A percentile compares a stretch with the other conserved stretches of the same genome.
These are phyloP conservation scores for Silene uniflora DNA, from an alignment of 148 eudicot genomes.

Conservation along the genomic window DNA sequence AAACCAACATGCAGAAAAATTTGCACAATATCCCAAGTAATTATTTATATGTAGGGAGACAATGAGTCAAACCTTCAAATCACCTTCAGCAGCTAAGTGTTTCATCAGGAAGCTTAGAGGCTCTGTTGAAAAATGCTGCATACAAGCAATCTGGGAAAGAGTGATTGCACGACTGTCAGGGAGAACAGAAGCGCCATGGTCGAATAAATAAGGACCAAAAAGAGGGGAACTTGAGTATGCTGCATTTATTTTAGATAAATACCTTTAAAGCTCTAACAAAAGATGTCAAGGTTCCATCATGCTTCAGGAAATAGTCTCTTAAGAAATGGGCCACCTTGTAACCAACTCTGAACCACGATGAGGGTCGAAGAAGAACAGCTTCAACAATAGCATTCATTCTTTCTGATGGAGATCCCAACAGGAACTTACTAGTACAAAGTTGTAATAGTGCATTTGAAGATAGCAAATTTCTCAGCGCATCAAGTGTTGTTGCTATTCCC, in stretches of 20 bases:
- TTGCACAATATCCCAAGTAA: neutral
- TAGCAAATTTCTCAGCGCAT: conserved; percentile 59
- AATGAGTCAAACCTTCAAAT: conserved; percentile 45
- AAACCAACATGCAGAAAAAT: neutral
- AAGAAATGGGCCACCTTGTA: conserved; percentile 72
- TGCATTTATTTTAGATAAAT: conserved; percentile 9
- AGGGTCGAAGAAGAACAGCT: conserved; percentile 59
- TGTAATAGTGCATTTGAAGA: conserved; percentile 50
- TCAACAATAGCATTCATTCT: conserved; percentile 78
- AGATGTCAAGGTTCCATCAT: conserved; percentile 84
- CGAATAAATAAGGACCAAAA: neutral
- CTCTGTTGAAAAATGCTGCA: conserved; percentile 59
- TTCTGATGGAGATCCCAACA: conserved; percentile 69
- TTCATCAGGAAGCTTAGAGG: conserved; percentile 59
- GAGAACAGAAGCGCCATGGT: conserved; percentile 8
- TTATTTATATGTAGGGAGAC: neutral
- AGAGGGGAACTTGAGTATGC: neutral
- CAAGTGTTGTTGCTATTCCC: conserved; percentile 78
- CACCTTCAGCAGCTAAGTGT: conserved; percentile 39
- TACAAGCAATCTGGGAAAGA: conserved; percentile 59
- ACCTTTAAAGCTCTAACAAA: conserved; percentile 85
- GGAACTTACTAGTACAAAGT: conserved; percentile 49
- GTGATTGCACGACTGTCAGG: conserved; percentile 12
- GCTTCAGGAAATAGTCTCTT: conserved; percentile 73
- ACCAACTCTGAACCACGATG: conserved; percentile 59